Evolutionary conservation across 176 grass and related monocot species (phyloP), one percentile per base, ranked within the genome.

Genomic region (Avena insularis): DNA sequence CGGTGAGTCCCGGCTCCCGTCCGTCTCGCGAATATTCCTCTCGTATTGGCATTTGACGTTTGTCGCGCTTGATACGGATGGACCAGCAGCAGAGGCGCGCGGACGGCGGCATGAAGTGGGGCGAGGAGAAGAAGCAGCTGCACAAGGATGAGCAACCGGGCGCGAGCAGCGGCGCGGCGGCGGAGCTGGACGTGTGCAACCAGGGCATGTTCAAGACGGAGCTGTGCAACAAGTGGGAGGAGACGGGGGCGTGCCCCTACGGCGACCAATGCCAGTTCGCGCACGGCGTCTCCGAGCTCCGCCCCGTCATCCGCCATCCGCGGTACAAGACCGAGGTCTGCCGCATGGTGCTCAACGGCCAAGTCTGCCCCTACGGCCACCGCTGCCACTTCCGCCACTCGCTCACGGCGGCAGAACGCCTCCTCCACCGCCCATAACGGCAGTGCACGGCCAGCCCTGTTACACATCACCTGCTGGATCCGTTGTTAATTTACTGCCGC

Each of bases 171-270:
- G 47, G 29, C 29, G 77, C 88, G 74, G 48, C 74, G 74, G 48
- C 48, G 74, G 94, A 99, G 85, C 67, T 99, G 87, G 94, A 99
- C 77, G 97, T 99, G 78, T 99, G 79, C 92, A 91, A 93, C 89
- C 97, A 99, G 85, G 97, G 97, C 47, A 99, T 93, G 97, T 91
- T 97, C 88, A 99, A 99, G 88, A 97, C 94, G 31, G 97, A 99
- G 92, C 89, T 99, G 20, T 99, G 97, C 94, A 99, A 99, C 91
- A 99, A 99, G 74, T 99, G 97, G 97, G 94, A 97, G 89, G 94
- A 99, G 84, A 97, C 82, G 6, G 92, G 97, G 48, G 85, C 74
- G 54, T 99, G 97, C 66, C 94, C 94, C 12, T 99, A 99, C 83
- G 87, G 90, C 3, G 87, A 93, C 29, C 92, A 99, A 60, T 99